Conservation (phyloP, 2,329 filamentous ascomycete genomes). For the Paraphaeosphaeria sporulosa region DNA sequence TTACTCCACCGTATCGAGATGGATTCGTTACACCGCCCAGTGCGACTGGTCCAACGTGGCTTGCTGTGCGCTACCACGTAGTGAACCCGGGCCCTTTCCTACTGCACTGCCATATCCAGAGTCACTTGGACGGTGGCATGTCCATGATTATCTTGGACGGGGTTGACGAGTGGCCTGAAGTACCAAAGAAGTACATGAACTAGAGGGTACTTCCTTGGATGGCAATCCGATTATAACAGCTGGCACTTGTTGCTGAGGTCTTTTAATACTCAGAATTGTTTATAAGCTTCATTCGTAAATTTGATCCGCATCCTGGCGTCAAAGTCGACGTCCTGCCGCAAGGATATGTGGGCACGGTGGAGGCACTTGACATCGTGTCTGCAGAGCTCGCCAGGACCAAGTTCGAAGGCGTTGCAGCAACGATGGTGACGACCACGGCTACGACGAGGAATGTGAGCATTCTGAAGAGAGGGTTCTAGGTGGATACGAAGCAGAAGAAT, state of each 20-base stretch:
- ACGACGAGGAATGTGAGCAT: conserved; percentile 34
- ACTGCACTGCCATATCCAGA: no score
- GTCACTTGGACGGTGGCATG: no score
- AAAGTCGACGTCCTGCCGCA: conserved; percentile 40
- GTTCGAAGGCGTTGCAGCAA: conserved; percentile 46
- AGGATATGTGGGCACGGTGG: conserved; percentile 38
- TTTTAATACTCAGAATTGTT: no score
- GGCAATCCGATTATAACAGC: no score
- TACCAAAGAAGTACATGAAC: background rate
- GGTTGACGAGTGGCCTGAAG: background rate
- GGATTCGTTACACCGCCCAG: no score
- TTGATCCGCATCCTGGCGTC: conserved; percentile 33
- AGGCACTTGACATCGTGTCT: conserved; percentile 46
- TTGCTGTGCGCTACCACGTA: no score
- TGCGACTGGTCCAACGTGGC: no score
- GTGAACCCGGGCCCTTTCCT: no score
- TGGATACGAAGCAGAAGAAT: conserved; percentile 48
- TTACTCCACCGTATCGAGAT: no score
- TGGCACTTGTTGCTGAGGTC: no score
- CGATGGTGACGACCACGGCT: conserved; percentile 40
- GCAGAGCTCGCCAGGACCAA: conserved; percentile 36
- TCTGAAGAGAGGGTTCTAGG: conserved; percentile 43
- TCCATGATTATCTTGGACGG: no score
- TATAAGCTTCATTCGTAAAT: no score
- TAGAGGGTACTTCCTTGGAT: background rate